These are phyloP conservation scores for Taxillus chinensis DNA, from an alignment of 164 flowering plant genomes.

Conservation along the genomic window DNA sequence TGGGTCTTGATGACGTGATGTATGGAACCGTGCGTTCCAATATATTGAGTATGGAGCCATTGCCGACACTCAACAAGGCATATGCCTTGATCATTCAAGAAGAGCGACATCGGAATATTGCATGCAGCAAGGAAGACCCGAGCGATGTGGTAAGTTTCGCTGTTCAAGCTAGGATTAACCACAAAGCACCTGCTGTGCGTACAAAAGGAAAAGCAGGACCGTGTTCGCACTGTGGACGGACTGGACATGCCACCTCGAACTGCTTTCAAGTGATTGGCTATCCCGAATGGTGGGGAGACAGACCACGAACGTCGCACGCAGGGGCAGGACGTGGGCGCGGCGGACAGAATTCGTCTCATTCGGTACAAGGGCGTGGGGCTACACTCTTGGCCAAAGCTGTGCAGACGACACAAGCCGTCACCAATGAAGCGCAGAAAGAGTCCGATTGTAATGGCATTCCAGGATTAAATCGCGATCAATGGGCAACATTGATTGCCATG, in stretches of 20 bases:
- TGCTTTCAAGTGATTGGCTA: not conserved
- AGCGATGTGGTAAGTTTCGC: not conserved
- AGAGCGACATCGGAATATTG: not conserved
- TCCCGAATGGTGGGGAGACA: slow-evolving; percentile 1
- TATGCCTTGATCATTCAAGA: not conserved
- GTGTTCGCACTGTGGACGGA: not conserved
- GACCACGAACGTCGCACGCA: not conserved
- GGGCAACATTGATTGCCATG: no score
- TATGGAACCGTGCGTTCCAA: not conserved
- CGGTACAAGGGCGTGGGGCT: no score
- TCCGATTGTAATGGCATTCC: no score
- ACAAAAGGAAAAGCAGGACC: not conserved
- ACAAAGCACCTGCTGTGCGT: not conserved
- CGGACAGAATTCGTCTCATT: not conserved
- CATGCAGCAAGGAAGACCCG: not conserved
- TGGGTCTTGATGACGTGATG: no score
- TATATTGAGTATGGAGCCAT: not conserved
- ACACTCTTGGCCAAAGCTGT: no score
- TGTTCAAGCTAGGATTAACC: not conserved
- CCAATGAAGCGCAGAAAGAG: no score
- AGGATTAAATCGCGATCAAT: no score
- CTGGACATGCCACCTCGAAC: not conserved
- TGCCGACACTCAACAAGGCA: not conserved
- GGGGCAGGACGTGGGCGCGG: not conserved
- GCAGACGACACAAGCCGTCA: no score